Evolutionary conservation across 2,329 filamentous ascomycete species (phyloP).

Genomic region (Phialophora chinensis): DNA sequence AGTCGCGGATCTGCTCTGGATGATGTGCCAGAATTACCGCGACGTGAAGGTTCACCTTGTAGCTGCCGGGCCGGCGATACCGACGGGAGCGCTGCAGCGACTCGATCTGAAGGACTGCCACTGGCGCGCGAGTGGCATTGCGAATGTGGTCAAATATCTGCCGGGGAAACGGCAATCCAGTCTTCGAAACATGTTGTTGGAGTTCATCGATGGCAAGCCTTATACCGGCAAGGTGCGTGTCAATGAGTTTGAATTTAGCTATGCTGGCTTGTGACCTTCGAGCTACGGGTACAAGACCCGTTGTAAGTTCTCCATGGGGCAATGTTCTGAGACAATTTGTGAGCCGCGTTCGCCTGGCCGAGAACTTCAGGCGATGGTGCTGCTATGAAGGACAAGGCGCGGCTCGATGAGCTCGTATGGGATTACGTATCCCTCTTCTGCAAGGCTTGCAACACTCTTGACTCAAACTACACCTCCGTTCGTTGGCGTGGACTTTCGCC

Average conservation of each 20-base stretch:
- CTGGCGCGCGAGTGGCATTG: slow-evolving; percentile 28
- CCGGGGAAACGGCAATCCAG: slow-evolving; percentile 19
- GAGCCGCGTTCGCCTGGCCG: too few species aligned
- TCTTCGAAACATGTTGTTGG: slow-evolving; percentile 20
- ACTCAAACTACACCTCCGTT: too few species aligned
- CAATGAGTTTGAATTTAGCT: slow-evolving; percentile 30
- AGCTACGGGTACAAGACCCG: not conserved
- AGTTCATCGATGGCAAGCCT: slow-evolving; percentile 22
- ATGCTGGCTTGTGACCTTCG: slow-evolving; percentile 10
- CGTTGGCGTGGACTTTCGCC: too few species aligned
- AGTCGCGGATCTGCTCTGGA: slow-evolving; percentile 28
- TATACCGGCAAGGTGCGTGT: slow-evolving; percentile 25
- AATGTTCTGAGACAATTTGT: too few species aligned
- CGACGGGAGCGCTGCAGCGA: slow-evolving; percentile 9
- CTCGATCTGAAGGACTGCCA: slow-evolving; percentile 26
- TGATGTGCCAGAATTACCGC: slow-evolving; percentile 31
- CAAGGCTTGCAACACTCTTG: too few species aligned
- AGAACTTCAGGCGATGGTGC: too few species aligned
- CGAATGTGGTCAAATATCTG: slow-evolving; percentile 30
- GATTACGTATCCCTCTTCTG: too few species aligned
- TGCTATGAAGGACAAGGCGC: too few species aligned
- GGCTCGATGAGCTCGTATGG: too few species aligned
- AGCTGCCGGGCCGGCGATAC: not conserved
- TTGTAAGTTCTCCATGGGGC: too few species aligned
- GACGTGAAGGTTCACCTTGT: slow-evolving; percentile 16